These are phyloP conservation scores for Vitis vinifera DNA, from an alignment of 164 flowering plant species.

Conservation along the genomic window ASM3070453v1 NC_081809.1:18916001-18916500, in stretches of 20 bases:
- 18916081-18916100: constrained; percentile 69
- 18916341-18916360: background rate
- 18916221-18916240: constrained; percentile 42
- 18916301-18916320: background rate
- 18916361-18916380: background rate
- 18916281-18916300: constrained; percentile 12
- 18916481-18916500: constrained; percentile 20
- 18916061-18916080: background rate
- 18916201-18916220: constrained; percentile 66
- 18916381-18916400: constrained; percentile 16
- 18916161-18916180: constrained; percentile 54
- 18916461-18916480: constrained; percentile 2
- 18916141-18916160: constrained; percentile 65
- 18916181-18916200: constrained; percentile 46
- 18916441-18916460: constrained; percentile 24
- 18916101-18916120: constrained; percentile 40
- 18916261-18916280: constrained; percentile 39
- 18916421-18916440: constrained; percentile 13
- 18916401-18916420: constrained; percentile 15
- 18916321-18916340: background rate
- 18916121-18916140: constrained; percentile 72
- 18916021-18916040: background rate
- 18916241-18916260: constrained; percentile 46
- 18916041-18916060: background rate
- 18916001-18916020: background rate